These are phyloP conservation scores for Volvox reticuliferus DNA, from an alignment of 139 green algal species.

Conservation along the genomic window DNA sequence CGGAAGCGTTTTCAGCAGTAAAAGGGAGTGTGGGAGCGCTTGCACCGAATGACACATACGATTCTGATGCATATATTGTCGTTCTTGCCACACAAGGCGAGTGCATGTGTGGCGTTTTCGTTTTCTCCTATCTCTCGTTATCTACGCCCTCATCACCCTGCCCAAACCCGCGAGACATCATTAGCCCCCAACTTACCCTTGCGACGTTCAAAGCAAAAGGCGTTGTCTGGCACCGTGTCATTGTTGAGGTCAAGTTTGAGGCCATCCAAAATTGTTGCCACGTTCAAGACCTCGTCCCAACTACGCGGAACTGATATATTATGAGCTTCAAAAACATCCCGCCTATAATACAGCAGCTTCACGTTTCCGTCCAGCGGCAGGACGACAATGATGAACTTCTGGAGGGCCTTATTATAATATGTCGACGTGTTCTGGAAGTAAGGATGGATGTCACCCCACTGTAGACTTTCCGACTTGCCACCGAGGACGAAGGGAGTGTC, in stretches of 20 bases:
- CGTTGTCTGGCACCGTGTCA: conserved; percentile 40
- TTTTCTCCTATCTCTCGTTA: too few relatives aligned
- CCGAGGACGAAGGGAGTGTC: neutral
- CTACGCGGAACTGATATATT: conserved; percentile 48
- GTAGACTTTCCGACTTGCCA: neutral
- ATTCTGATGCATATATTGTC: too few relatives aligned
- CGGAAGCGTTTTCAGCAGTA: too few relatives aligned
- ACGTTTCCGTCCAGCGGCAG: conserved; percentile 55
- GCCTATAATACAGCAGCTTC: conserved; percentile 57
- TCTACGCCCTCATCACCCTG: too few relatives aligned
- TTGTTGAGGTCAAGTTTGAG: conserved; percentile 31
- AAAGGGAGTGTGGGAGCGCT: too few relatives aligned
- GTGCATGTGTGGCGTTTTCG: too few relatives aligned
- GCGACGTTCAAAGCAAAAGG: conserved; percentile 54
- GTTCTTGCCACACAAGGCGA: too few relatives aligned
- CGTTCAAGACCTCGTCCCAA: conserved; percentile 51
- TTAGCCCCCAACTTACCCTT: conserved; percentile 14
- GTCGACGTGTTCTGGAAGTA: conserved; percentile 47
- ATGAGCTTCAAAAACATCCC: conserved; percentile 33
- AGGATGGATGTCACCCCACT: conserved; percentile 48
- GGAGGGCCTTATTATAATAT: conserved; percentile 16
- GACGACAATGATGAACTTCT: conserved; percentile 39
- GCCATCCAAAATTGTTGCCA: conserved; percentile 12
- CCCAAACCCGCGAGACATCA: too few relatives aligned
- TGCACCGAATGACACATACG: too few relatives aligned